Percentiles rank a stretch among this genome's conserved stretches.
phyloP scores from a whole-genome alignment of 768 basidiomycete genomes.

The Pulveroboletus sp. region DNA sequence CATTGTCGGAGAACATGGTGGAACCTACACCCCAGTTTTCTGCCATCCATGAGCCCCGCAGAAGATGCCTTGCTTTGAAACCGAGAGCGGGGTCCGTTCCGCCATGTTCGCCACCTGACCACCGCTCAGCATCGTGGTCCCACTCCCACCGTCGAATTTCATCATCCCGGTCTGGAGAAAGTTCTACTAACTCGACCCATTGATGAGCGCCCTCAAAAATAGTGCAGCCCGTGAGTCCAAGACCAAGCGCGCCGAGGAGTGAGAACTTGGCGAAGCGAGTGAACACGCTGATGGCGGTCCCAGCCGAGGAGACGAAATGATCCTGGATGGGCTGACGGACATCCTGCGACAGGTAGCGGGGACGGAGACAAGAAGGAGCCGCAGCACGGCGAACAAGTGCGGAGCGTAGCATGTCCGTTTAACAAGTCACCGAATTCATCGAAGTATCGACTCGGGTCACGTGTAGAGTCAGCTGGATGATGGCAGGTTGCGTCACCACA shows the following conservation, averaged over 20 bases:
- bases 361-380: constrained; percentile 1
- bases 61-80: constrained; percentile 52
- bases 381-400: no score
- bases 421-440: no score
- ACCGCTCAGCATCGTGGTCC: constrained; percentile 58
- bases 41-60: constrained; percentile 71
- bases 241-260: constrained; percentile 39
- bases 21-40: constrained; percentile 59
- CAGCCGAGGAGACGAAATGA: constrained; percentile 33
- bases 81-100: constrained; percentile 76
- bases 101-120: constrained; percentile 54
- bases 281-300: constrained; percentile 42
- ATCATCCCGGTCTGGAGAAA: constrained; percentile 44
- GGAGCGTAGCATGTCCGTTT: no score
- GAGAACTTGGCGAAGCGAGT: constrained; percentile 49
- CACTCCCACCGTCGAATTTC: constrained; percentile 62
- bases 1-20: constrained; percentile 33
- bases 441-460: neutral
- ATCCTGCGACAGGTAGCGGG: constrained; percentile 19
- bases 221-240: constrained; percentile 43
- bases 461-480: neutral
- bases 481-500: no score
- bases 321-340: constrained; percentile 25
- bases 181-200: constrained; percentile 59
- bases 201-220: constrained; percentile 56